Evolutionary conservation across 768 basidiomycete species (phyloP).

Genomic region (Trametes cingulata): DNA sequence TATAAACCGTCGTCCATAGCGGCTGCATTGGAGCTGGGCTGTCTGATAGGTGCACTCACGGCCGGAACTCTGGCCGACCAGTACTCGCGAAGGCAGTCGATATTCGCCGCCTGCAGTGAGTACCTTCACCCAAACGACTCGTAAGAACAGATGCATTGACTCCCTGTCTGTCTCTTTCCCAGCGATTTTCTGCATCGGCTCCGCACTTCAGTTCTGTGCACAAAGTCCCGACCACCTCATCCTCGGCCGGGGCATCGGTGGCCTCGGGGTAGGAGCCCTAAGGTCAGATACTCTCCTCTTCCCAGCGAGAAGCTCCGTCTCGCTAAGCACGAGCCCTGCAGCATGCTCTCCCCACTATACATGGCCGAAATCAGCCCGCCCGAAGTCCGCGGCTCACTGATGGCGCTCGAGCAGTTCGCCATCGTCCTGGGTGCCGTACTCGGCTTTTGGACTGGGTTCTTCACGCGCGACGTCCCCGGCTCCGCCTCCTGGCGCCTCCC

Average conservation of each 20-base stretch:
- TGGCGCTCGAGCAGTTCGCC: constrained; percentile 78
- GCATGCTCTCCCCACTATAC: constrained; percentile 80
- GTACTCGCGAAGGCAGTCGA: constrained; percentile 66
- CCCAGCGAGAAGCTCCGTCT: too few relatives aligned
- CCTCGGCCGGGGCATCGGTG: constrained; percentile 73
- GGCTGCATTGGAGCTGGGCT: constrained; percentile 76
- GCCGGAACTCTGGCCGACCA: constrained; percentile 70
- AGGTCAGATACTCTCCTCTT: constrained; percentile 37
- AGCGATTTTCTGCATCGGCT: constrained; percentile 76
- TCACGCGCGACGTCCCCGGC: constrained; percentile 63
- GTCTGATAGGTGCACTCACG: constrained; percentile 69
- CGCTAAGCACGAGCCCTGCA: constrained; percentile 27
- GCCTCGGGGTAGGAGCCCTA: constrained; percentile 69
- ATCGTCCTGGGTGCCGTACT: constrained; percentile 82
- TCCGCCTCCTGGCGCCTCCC: constrained; percentile 79
- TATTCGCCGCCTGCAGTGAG: constrained; percentile 68
- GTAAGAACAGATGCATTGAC: too few relatives aligned
- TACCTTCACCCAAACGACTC: neutral
- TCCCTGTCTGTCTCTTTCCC: too few relatives aligned
- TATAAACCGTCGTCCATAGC: constrained; percentile 41
- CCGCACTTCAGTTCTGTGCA: constrained; percentile 66
- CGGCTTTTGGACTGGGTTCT: constrained; percentile 82
- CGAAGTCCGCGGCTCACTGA: constrained; percentile 74
- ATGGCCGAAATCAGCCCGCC: constrained; percentile 86
- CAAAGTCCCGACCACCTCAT: constrained; percentile 56